Conservation (phyloP, 192 early-diverging fungal genomes). For the Allomyces javanicus region DNA sequence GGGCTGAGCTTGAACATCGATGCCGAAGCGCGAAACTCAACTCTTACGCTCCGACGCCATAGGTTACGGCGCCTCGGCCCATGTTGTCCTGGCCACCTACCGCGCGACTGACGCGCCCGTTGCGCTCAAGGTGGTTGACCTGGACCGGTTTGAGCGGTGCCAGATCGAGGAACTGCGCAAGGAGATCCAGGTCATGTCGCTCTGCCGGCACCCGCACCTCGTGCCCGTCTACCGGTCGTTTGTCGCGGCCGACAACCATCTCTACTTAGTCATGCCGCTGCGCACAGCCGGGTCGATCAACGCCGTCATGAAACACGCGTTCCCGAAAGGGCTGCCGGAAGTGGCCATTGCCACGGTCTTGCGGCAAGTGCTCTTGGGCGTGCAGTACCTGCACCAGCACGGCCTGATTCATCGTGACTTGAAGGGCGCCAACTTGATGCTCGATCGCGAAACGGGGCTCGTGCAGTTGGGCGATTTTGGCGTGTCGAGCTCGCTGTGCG, state of each 20-base stretch:
- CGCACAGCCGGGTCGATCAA: slow-evolving; percentile 49
- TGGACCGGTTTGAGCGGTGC: slow-evolving; percentile 75
- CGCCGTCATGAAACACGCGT: slow-evolving; percentile 72
- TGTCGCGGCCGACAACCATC: slow-evolving; percentile 45
- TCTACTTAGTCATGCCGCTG: slow-evolving; percentile 70
- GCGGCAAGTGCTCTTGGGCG: slow-evolving; percentile 44
- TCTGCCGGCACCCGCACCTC: slow-evolving; percentile 67
- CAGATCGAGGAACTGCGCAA: slow-evolving; percentile 79
- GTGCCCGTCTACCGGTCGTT: slow-evolving; percentile 67
- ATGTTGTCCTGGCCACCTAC: slow-evolving; percentile 62
- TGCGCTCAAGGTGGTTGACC: slow-evolving; percentile 68
- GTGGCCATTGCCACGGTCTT: slow-evolving; percentile 60
- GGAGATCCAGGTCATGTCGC: slow-evolving; percentile 68
- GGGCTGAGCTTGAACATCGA: too few species aligned
- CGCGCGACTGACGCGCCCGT: slow-evolving; percentile 44
- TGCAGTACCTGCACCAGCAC: slow-evolving; percentile 30
- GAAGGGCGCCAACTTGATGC: slow-evolving; percentile 42
- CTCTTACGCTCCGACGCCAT: not conserved
- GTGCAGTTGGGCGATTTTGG: slow-evolving; percentile 61
- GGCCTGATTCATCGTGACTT: slow-evolving; percentile 36
- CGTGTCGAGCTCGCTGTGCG: slow-evolving; percentile 37
- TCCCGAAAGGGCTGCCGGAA: slow-evolving; percentile 67
- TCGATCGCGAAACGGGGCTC: slow-evolving; percentile 43
- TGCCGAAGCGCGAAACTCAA: too few species aligned
- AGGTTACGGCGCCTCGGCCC: slow-evolving; percentile 79